Conservation (phyloP, 441 rosid species). For the Manihot esculenta region DNA sequence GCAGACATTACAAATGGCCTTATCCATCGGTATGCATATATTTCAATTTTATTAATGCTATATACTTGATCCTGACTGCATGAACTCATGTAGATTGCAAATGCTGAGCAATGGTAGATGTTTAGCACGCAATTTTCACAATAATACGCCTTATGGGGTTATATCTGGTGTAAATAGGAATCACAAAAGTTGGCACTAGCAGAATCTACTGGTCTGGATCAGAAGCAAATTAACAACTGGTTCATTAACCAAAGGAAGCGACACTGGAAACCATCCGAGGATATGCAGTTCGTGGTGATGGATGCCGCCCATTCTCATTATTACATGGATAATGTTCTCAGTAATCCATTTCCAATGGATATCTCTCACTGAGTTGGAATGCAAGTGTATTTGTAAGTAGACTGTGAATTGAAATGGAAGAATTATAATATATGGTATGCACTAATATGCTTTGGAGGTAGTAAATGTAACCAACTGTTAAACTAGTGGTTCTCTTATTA, state of each 20-base stretch:
- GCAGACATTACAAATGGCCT: conserved; percentile 98
- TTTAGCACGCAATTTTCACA: background rate
- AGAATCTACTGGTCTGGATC: conserved; percentile 89
- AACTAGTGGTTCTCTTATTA: too few relatives aligned
- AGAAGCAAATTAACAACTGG: conserved; percentile 99
- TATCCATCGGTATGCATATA: conserved; percentile 73
- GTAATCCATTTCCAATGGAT: conserved; percentile 83
- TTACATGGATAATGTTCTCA: conserved; percentile 75
- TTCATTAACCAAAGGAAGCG: conserved; percentile 97
- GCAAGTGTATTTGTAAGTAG: too few relatives aligned
- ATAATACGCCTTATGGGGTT: background rate
- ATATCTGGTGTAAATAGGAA: conserved; percentile 48
- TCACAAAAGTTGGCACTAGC: conserved; percentile 88
- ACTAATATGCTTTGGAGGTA: too few relatives aligned
- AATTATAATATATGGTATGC: too few relatives aligned
- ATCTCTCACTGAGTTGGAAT: conserved; percentile 37
- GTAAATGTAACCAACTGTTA: too few relatives aligned
- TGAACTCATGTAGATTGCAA: background rate
- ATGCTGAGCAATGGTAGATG: too few relatives aligned
- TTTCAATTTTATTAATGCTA: background rate
- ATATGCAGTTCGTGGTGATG: conserved; percentile 94
- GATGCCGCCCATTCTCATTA: conserved; percentile 81
- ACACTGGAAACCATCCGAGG: conserved; percentile 98
- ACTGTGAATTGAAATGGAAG: too few relatives aligned
- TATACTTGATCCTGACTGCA: too few relatives aligned